A percentile compares a stretch with the other conserved stretches of the same genome.
phyloP scores from a whole-genome alignment of 225 moss, liverwort and hornwort species.

The Rhytidiadelphus loreus region DNA sequence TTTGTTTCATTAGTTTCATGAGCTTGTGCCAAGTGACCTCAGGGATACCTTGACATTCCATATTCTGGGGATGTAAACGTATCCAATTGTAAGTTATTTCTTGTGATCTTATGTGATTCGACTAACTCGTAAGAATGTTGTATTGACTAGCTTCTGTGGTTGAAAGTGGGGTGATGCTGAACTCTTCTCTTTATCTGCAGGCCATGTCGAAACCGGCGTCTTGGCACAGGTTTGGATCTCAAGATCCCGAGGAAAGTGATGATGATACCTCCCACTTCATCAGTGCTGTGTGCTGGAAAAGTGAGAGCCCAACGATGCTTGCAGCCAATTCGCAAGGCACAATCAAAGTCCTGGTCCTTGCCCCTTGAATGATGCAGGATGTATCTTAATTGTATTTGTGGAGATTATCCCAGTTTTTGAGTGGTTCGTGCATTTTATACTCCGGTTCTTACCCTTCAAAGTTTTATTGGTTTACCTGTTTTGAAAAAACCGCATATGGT shows the following conservation, averaged over 20 bases:
- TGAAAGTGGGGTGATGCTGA: not conserved
- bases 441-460: constrained; percentile 6
- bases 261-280: constrained; percentile 83
- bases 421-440: constrained; percentile 10
- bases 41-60: not conserved
- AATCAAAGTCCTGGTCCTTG: constrained; percentile 87
- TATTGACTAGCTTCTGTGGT: not conserved
- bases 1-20: not conserved
- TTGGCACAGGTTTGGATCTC: constrained; percentile 74
- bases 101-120: not conserved
- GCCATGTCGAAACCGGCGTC: constrained; percentile 91
- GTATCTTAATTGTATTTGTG: not conserved
- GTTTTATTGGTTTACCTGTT: not conserved
- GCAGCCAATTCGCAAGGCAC: constrained; percentile 98
- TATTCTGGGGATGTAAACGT: not conserved
- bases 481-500: not conserved
- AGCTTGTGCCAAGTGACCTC: not conserved
- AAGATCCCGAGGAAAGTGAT: constrained; percentile 76
- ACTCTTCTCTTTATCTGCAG: constrained; percentile 19
- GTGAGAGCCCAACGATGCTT: constrained; percentile 96
- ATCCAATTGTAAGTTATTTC: not conserved
- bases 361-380: constrained; percentile 46
- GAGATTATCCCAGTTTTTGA: not conserved
- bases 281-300: constrained; percentile 99
- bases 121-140: not conserved